Evolutionary conservation across 495 filamentous ascomycete genomes (phyloP).

Genomic region (Xylaria flabelliformis): DNA sequence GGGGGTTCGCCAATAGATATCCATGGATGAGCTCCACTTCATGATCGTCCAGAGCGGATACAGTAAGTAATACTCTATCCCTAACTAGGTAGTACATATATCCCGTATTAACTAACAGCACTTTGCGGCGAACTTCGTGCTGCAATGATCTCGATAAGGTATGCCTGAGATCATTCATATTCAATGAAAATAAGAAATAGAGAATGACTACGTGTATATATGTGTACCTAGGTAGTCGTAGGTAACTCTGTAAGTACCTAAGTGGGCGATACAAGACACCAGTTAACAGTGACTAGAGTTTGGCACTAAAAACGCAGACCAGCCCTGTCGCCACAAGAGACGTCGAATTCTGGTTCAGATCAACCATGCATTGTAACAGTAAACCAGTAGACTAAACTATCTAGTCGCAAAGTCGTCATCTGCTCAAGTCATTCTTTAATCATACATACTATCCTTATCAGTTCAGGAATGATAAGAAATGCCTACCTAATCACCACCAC

Average conservation of each 20-base stretch:
- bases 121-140: not conserved
- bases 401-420: constrained; percentile 5
- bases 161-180: not conserved
- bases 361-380: constrained; percentile 15
- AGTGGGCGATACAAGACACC: not conserved
- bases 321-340: not conserved
- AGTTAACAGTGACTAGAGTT: not conserved
- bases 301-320: not conserved
- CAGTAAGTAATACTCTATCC: constrained; percentile 4
- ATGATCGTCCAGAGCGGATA: constrained; percentile 1
- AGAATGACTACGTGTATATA: not conserved
- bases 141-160: not conserved
- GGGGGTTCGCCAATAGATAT: not conserved
- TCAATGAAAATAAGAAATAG: not conserved
- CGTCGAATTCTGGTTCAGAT: not conserved
- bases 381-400: not conserved
- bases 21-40: not conserved
- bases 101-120: not conserved
- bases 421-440: not conserved
- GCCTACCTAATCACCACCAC: not conserved
- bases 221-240: not conserved
- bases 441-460: constrained; percentile 7
- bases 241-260: not conserved
- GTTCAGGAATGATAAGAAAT: not conserved
- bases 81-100: not conserved